These are phyloP conservation scores for Penstemon newberryi DNA, from an alignment of 257 asterid species.

Conservation along the genomic window DNA sequence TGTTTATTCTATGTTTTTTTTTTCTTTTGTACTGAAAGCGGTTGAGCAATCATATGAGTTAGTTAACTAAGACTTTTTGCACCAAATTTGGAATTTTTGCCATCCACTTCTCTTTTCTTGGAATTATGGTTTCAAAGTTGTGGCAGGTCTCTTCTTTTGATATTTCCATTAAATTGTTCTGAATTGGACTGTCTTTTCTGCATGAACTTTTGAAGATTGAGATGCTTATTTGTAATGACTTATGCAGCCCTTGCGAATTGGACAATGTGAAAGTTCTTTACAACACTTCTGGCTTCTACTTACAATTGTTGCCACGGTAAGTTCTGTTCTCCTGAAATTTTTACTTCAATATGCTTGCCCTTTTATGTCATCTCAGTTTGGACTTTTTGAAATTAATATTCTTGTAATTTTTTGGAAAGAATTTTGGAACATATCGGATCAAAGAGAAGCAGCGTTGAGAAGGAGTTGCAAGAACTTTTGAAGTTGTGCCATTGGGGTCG, in stretches of 20 bases:
- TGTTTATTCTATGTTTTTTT: slow-evolving; percentile 1
- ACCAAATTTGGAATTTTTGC: not conserved
- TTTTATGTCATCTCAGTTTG: slow-evolving; percentile 13
- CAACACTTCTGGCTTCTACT: slow-evolving; percentile 79
- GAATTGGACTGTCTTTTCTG: no score
- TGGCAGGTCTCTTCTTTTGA: not conserved
- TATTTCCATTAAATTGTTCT: no score
- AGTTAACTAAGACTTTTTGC: not conserved
- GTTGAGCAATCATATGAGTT: slow-evolving; percentile 7
- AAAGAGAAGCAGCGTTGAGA: slow-evolving; percentile 62
- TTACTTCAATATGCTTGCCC: not conserved
- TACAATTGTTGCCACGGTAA: slow-evolving; percentile 78
- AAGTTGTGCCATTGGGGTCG: slow-evolving; percentile 82
- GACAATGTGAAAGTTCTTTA: slow-evolving; percentile 67
- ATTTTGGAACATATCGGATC: slow-evolving; percentile 55
- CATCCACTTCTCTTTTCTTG: not conserved
- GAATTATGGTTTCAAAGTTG: not conserved
- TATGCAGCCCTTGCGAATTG: slow-evolving; percentile 56
- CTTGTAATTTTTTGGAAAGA: slow-evolving; percentile 35
- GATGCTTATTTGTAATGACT: slow-evolving; percentile 24
- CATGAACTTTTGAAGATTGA: no score
- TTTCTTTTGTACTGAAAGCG: no score
- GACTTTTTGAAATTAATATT: slow-evolving; percentile 23
- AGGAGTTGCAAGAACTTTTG: slow-evolving; percentile 70
- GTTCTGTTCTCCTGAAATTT: slow-evolving; percentile 29